Evolutionary conservation across 148 eudicot species (phyloP).

Genomic region (Amaranthus cruentus): DNA sequence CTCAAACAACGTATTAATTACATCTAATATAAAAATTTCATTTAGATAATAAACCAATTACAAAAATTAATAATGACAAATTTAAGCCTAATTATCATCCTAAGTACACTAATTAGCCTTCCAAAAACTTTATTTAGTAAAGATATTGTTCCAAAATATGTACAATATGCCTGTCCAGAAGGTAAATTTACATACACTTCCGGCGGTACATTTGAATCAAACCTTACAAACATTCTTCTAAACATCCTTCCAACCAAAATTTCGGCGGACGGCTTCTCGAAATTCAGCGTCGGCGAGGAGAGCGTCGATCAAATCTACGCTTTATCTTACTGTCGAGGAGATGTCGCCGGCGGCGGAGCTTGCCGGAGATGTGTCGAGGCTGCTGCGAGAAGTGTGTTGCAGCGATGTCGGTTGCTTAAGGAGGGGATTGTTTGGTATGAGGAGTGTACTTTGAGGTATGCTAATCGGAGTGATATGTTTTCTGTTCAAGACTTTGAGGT

Average conservation of each 20-base stretch:
- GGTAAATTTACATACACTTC: neutral
- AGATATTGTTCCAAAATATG: neutral
- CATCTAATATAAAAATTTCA: too few species aligned
- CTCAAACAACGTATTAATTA: too few species aligned
- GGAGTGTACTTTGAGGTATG: constrained; percentile 28
- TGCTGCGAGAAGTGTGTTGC: neutral
- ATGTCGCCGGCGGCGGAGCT: neutral
- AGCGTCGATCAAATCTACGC: constrained; percentile 16
- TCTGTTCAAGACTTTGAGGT: neutral
- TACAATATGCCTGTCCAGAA: neutral
- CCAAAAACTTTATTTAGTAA: neutral
- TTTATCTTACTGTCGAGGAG: constrained; percentile 28
- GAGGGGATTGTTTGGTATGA: constrained; percentile 24
- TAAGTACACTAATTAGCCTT: neutral
- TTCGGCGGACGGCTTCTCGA: neutral
- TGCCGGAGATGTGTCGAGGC: constrained; percentile 23
- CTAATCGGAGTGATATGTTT: constrained; percentile 4
- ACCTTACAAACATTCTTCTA: constrained; percentile 3
- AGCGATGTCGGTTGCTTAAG: constrained; percentile 2
- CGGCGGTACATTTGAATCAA: constrained; percentile 1
- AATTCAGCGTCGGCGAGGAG: neutral
- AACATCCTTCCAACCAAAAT: neutral
- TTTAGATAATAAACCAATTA: too few species aligned
- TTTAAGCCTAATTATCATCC: neutral
- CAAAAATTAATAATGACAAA: neutral